Evolutionary conservation across 306 rosid species (phyloP).

Genomic region (Albizia julibrissin): DNA sequence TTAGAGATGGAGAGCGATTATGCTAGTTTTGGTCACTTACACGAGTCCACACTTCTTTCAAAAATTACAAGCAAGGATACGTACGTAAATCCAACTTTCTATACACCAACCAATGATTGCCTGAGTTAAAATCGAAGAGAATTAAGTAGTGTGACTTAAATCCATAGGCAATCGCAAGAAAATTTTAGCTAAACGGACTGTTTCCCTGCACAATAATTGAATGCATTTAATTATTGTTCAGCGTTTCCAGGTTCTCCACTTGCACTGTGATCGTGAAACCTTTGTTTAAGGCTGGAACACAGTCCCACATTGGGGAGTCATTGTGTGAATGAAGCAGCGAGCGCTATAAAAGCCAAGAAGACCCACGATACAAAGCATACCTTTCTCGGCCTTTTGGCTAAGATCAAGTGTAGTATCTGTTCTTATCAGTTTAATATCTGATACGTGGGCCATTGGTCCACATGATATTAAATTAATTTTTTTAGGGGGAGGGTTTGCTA

Average conservation of each 20-base stretch:
- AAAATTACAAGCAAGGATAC: neutral
- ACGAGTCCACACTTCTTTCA: neutral
- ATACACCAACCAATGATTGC: neutral
- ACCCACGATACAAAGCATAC: neutral
- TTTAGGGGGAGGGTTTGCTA: neutral
- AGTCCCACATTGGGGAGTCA: neutral
- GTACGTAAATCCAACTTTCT: neutral
- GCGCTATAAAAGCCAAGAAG: neutral
- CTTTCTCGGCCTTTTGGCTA: slow-evolving; percentile 2
- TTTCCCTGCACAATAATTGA: neutral
- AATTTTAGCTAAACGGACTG: neutral
- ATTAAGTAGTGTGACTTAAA: neutral
- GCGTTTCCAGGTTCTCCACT: neutral
- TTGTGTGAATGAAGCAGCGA: neutral
- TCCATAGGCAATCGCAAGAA: neutral
- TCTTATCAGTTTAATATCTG: slow-evolving; percentile 2
- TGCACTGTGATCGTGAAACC: neutral
- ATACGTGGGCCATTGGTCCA: neutral
- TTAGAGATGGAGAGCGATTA: neutral
- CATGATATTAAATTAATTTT: neutral
- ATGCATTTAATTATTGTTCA: neutral
- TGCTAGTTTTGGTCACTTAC: neutral
- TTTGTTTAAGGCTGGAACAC: neutral
- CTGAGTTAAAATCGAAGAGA: neutral
- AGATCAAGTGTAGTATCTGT: slow-evolving; percentile 1